Base-by-base conservation (phyloP, 345 rosid species). In the Lepidium africanum region DNA sequence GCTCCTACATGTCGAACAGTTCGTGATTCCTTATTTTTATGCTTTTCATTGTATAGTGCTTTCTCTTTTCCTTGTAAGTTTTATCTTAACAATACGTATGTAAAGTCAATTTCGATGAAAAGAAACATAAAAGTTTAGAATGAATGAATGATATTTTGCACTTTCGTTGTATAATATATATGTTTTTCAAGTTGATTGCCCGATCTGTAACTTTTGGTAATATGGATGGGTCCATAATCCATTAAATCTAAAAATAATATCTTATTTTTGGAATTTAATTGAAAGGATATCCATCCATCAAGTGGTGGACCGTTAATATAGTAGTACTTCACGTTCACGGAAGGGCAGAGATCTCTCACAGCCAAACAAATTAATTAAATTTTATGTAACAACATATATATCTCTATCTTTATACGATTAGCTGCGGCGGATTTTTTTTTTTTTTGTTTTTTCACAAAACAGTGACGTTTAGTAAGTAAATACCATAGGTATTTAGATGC, bases 281-380 rank as follows among this genome's bases (percentile, higher is more conserved):
- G 16, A 68, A 54, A 68, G 70, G 74, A 69, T 75, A 75, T 49
- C 30, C 52, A 65, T 50, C 14, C 54, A 11, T 9, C 65, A 68
- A 69, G 59, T 68, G 70, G 74, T 69, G 78, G 65, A 68, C 70
- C 59, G 60, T 55, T 68, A 39, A 14, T 62, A 9, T 75, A 75
- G 53, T 68, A 61, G 54, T 68, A 61, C 70, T 67, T 67, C 78
- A 53, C 64, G 78, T 67, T 74, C 78, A 67, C 74, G 69, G 74
- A 74, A 67, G 64, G 78, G 64, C 78, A 67, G 59, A 68, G 57
- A 68, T 72, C 53, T 53, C 61, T 2, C 5, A 17, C 14, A 67
- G 61, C 37, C 73, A 53, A 74, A 53, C 69, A 52, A 60, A 67
- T 9, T 36, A 19, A 65, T 21, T 36, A 54, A 35, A 23, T 11